A percentile compares a stretch with the other conserved stretches of the same genome.
Conservation (phyloP, 805 yeast species). For the Candida chilensis region DNA sequence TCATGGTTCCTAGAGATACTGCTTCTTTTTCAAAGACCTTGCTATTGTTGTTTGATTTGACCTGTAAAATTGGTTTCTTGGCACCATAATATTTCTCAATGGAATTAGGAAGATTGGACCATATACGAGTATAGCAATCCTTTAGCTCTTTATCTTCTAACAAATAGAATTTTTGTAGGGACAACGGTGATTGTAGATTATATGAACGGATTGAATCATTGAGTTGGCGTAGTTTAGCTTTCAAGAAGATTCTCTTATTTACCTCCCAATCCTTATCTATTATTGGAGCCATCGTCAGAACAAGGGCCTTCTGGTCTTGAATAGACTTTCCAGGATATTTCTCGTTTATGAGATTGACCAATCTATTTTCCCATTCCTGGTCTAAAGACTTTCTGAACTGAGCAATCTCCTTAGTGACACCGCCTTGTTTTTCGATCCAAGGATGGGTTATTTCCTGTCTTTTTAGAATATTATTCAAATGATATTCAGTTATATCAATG, state of each 20-base stretch:
- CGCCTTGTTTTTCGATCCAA: slow-evolving; percentile 77
- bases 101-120: too few species aligned
- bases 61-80: too few species aligned
- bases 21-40: too few species aligned
- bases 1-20: too few species aligned
- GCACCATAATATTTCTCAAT: too few species aligned
- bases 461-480: slow-evolving; percentile 66
- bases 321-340: slow-evolving; percentile 7
- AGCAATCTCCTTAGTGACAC: slow-evolving; percentile 37
- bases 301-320: slow-evolving; percentile 7
- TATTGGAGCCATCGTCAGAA: slow-evolving; percentile 6
- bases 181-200: slow-evolving; percentile 54
- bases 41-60: too few species aligned
- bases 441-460: slow-evolving; percentile 80
- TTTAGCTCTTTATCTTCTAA: slow-evolving; percentile 31
- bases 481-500: slow-evolving; percentile 64
- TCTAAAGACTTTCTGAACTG: slow-evolving; percentile 37
- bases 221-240: slow-evolving; percentile 22
- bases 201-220: slow-evolving; percentile 48
- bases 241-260: slow-evolving; percentile 16
- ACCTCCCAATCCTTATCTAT: slow-evolving; percentile 25
- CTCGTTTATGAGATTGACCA: slow-evolving; percentile 16
- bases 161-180: slow-evolving; percentile 50
- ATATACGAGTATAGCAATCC: slow-evolving; percentile 23
- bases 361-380: slow-evolving; percentile 23